phyloP scores from a whole-genome alignment of 2,329 filamentous ascomycete species.

The Diaporthe batatas region DNA sequence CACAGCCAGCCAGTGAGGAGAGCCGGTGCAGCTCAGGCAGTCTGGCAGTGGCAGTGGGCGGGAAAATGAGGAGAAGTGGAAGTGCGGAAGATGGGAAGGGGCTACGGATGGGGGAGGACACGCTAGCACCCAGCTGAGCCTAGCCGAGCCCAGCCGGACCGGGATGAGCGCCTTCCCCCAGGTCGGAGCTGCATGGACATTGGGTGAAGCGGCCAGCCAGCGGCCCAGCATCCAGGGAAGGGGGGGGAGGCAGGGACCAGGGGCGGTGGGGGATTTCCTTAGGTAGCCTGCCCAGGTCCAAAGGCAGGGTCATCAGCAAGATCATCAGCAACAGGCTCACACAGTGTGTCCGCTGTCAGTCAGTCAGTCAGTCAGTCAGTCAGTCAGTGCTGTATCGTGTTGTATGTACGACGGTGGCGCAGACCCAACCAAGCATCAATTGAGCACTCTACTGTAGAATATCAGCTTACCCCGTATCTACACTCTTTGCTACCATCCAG shows the following conservation, averaged over 20 bases:
- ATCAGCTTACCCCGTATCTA: not conserved
- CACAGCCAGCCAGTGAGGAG: conserved; percentile 10
- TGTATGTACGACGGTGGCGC: not conserved
- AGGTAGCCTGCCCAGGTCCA: conserved; percentile 9
- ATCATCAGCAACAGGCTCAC: not conserved
- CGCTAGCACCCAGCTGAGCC: conserved; percentile 28
- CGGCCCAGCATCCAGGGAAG: conserved; percentile 14
- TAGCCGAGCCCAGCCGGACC: conserved; percentile 16
- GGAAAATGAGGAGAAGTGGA: conserved; percentile 41
- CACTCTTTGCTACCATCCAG: too few relatives aligned
- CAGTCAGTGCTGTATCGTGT: not conserved
- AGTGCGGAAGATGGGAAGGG: conserved; percentile 36
- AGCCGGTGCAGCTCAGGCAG: conserved; percentile 12
- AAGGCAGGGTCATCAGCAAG: not conserved
- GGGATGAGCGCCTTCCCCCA: conserved; percentile 31
- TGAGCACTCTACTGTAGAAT: not conserved
- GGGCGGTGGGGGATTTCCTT: not conserved
- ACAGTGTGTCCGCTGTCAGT: conserved; percentile 10
- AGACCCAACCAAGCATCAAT: conserved; percentile 3
- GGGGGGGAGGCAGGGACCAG: not conserved
- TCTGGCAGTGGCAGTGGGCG: conserved; percentile 16
- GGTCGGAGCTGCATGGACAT: conserved; percentile 25
- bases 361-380: not conserved
- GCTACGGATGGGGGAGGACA: conserved; percentile 24
- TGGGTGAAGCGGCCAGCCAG: conserved; percentile 20